Base-by-base conservation (phyloP, 257 asterid species). In the Solanum boliviense region DNA sequence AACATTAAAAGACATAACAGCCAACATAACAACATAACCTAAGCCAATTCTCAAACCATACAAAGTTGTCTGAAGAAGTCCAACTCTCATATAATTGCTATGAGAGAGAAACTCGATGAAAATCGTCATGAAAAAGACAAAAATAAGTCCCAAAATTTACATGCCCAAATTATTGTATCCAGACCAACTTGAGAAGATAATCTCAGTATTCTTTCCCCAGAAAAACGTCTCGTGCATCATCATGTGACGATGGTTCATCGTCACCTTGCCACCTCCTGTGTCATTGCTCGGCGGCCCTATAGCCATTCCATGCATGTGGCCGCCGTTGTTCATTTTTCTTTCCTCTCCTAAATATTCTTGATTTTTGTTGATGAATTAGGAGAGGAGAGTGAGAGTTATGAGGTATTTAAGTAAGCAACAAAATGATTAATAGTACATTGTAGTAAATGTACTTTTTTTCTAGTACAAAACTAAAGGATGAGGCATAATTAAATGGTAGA, bases 171-270 rank as follows among this genome's bases (percentile, higher is more conserved):
- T 88, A n/a, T 87, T 93, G 38, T 86, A 44, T 48, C 99, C 98
- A 6, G 98, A 94, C 98, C 98, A 96, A 1, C 95, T 95, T 13
- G 88, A 62, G 71, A 96, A 95, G 3, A 96, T 92, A 21, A 96
- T 94, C 91, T 93, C 98, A 1, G 95, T 46, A 90, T 93, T 89
- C 23, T 92, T 92, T 4, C 95, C 97, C 99, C 98, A 95, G 89
- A 96, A 96, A 88, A 96, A 96, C 0, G 94, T 90, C 95, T 90
- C 91, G 95, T 93, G 98, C 98, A 93, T 96, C 94, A 94, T 94
- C 98, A 92, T 91, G 84, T 86, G 94, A 27, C 46, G 94, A 82
- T 16, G 92, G 34, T 35, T 90, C 89, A 29, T 46, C 91, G 35
- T 79, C 88, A 65, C 88, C 23, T 34, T 31, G 10, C 84, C 29